A percentile compares a stretch with the other conserved stretches of the same genome.
These are phyloP conservation scores for Coprinopsis cinerea DNA, from an alignment of 768 basidiomycete genomes.

Conservation along the genomic window DNA sequence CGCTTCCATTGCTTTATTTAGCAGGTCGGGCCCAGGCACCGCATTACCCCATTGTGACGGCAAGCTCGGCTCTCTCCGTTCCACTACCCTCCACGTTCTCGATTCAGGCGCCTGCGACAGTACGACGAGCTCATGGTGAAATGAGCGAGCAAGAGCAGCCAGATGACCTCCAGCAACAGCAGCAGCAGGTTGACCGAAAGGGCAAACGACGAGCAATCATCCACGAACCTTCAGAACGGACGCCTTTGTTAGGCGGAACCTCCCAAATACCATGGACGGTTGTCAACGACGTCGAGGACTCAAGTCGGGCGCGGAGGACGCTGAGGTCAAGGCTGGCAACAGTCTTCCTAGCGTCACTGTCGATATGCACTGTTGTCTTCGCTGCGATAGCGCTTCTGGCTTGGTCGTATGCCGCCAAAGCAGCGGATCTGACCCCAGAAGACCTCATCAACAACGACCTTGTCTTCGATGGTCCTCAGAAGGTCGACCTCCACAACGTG, in stretches of 20 bases:
- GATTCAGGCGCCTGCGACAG: too few relatives aligned
- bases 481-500: slow-evolving; percentile 55
- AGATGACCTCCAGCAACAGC: slow-evolving; percentile 13
- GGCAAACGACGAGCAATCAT: slow-evolving; percentile 48
- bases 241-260: slow-evolving; percentile 43
- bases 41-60: too few relatives aligned
- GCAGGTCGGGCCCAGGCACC: too few relatives aligned
- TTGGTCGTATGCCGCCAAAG: slow-evolving; percentile 60
- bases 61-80: background rate
- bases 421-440: slow-evolving; percentile 47
- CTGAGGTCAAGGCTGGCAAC: slow-evolving; percentile 32
- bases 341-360: slow-evolving; percentile 56
- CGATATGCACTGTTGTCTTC: slow-evolving; percentile 40
- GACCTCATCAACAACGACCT: slow-evolving; percentile 52
- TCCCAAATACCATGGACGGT: slow-evolving; percentile 28
- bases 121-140: slow-evolving; percentile 1
- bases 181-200: slow-evolving; percentile 33
- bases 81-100: too few relatives aligned
- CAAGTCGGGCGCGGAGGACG: slow-evolving; percentile 21
- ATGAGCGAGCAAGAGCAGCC: slow-evolving; percentile 12
- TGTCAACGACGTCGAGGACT: slow-evolving; percentile 17
- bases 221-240: slow-evolving; percentile 38
- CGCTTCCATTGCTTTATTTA: too few relatives aligned
- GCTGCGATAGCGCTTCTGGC: slow-evolving; percentile 45
- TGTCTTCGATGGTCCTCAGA: slow-evolving; percentile 54